These are phyloP conservation scores for Canavalia gladiata DNA, from an alignment of 306 rosid genomes.

Conservation along the genomic window DNA sequence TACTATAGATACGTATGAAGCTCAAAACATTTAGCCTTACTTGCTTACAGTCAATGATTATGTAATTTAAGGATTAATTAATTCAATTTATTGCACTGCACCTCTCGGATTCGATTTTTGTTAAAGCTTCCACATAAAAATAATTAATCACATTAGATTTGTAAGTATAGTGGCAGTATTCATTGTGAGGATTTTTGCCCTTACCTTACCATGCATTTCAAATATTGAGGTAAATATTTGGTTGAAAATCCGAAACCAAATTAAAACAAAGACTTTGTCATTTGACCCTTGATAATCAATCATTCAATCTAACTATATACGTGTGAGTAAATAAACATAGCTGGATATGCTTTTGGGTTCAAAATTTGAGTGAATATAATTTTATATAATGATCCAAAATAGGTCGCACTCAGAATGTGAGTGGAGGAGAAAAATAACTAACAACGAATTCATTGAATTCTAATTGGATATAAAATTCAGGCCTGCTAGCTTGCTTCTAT, in stretches of 20 bases:
- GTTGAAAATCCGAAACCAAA: constrained; percentile 7
- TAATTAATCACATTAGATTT: too few species aligned
- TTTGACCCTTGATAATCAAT: constrained; percentile 13
- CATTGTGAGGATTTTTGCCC: too few species aligned
- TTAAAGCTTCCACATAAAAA: too few species aligned
- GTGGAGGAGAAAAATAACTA: constrained; percentile 36
- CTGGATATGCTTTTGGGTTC: constrained; percentile 16
- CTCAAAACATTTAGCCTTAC: too few species aligned
- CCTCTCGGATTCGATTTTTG: background rate
- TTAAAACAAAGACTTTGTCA: constrained; percentile 2
- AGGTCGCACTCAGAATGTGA: constrained; percentile 39
- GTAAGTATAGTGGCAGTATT: too few species aligned
- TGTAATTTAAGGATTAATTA: background rate
- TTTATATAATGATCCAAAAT: background rate
- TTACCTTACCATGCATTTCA: background rate
- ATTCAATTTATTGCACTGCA: background rate
- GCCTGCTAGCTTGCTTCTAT: constrained; percentile 37
- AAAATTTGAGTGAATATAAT: background rate
- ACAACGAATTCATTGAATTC: constrained; percentile 26
- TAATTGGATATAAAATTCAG: constrained; percentile 41
- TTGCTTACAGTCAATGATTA: background rate
- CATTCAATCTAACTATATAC: background rate
- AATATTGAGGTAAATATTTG: background rate
- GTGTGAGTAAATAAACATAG: constrained; percentile 1
- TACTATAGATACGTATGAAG: too few species aligned